A percentile compares a stretch with the other conserved stretches of the same genome.
Evolutionary conservation across 1,284 basidiomycete genomes (phyloP).

Genomic region (Leccinum pachyderme): DNA sequence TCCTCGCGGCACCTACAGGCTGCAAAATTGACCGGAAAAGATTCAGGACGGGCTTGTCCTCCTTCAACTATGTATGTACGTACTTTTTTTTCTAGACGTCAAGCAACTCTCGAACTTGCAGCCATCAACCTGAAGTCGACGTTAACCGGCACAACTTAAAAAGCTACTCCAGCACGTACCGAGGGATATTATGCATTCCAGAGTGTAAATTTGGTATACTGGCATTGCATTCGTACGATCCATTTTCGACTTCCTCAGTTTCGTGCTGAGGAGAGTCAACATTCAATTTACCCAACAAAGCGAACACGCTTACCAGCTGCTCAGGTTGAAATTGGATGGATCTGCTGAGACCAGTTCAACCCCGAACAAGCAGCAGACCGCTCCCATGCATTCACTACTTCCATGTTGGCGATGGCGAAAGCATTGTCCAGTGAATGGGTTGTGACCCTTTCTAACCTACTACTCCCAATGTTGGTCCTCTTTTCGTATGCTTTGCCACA

Average conservation of each 20-base stretch:
- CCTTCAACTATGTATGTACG: constrained; percentile 8
- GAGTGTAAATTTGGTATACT: constrained; percentile 7
- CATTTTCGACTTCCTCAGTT: neutral
- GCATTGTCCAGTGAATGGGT: constrained; percentile 17
- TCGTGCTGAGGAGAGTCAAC: constrained; percentile 5
- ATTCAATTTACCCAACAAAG: neutral
- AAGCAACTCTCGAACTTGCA: neutral
- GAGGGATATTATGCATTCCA: neutral
- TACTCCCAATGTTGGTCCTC: constrained; percentile 2
- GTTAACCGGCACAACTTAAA: neutral
- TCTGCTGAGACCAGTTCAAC: constrained; percentile 12
- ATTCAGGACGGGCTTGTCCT: neutral
- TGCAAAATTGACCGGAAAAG: neutral
- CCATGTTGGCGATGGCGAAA: constrained; percentile 13
- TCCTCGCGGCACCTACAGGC: neutral
- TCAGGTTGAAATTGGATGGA: constrained; percentile 21
- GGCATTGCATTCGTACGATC: neutral
- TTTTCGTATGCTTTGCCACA: constrained; percentile 1
- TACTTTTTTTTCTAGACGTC: constrained; percentile 9
- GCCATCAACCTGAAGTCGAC: neutral
- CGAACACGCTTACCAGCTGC: constrained; percentile 8
- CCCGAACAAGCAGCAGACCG: constrained; percentile 17
- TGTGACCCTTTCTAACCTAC: constrained; percentile 18
- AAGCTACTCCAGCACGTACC: neutral
- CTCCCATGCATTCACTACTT: constrained; percentile 3